Conservation (phyloP, 306 rosid species). For the Cajanus cajan region DNA sequence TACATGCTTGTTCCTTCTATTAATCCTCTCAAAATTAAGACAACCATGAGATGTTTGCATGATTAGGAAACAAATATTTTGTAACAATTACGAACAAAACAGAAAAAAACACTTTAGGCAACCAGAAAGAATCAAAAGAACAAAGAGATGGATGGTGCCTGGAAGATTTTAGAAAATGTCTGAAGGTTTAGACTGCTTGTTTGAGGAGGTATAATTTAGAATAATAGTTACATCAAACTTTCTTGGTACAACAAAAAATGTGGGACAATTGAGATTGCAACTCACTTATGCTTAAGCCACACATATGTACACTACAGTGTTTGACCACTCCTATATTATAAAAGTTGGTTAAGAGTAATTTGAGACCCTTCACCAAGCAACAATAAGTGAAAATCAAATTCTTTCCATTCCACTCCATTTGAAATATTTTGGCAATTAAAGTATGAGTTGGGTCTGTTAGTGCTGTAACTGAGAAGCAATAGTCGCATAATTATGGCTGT, state of each 20-base stretch:
- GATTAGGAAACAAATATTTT: background rate
- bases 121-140: background rate
- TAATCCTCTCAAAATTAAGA: slow-evolving; percentile 6
- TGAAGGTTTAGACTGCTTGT: background rate
- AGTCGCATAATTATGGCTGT: background rate
- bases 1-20: background rate
- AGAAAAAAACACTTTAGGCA: background rate
- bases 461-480: background rate
- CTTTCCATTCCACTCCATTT: background rate
- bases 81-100: background rate
- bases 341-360: background rate
- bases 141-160: background rate
- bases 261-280: background rate
- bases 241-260: background rate
- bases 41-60: slow-evolving; percentile 9
- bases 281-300: background rate
- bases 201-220: background rate
- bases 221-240: background rate
- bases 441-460: too few relatives aligned
- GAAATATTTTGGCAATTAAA: background rate
- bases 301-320: too few relatives aligned
- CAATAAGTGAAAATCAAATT: background rate
- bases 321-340: too few relatives aligned
- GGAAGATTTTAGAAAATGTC: background rate
- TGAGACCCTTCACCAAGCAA: too few relatives aligned